A percentile compares a stretch with the other conserved stretches of the same genome.
Conservation (phyloP, 2,329 filamentous ascomycete species). For the Cordyceps farinosa region DNA sequence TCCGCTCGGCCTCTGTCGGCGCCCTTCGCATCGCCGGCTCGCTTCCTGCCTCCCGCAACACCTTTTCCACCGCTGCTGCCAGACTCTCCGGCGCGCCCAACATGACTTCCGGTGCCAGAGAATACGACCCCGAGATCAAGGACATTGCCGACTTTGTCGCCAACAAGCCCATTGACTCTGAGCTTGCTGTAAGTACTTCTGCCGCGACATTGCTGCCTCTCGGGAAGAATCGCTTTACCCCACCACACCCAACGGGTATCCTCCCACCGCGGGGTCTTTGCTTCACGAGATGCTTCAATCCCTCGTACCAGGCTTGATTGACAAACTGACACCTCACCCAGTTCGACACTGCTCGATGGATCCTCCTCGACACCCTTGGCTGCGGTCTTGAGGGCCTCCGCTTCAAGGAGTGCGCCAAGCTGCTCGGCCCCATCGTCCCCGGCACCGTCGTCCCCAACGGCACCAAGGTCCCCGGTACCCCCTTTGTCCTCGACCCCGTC, state of each 20-base stretch:
- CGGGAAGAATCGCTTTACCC: constrained; percentile 3
- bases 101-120: constrained; percentile 49
- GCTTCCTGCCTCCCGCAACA: constrained; percentile 35
- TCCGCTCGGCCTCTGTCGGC: constrained; percentile 29
- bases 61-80: constrained; percentile 49
- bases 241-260: constrained; percentile 20
- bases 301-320: constrained; percentile 16
- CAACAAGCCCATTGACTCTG: constrained; percentile 84
- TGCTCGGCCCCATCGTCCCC: constrained; percentile 86
- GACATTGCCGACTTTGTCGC: constrained; percentile 96
- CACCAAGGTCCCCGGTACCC: constrained; percentile 83
- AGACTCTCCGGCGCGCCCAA: constrained; percentile 47
- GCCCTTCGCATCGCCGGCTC: constrained; percentile 31
- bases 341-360: constrained; percentile 95
- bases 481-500: constrained; percentile 91
- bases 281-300: constrained; percentile 6
- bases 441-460: constrained; percentile 91
- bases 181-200: constrained; percentile 73
- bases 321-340: constrained; percentile 32
- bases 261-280: neutral
- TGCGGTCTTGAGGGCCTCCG: constrained; percentile 93
- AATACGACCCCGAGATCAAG: constrained; percentile 88
- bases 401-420: constrained; percentile 94
- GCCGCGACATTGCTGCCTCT: neutral
- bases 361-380: constrained; percentile 94